Evolutionary conservation across 495 filamentous ascomycete genomes (phyloP), one percentile per base, ranked within the genome.

Genomic region (Hyaloscypha variabilis): DNA sequence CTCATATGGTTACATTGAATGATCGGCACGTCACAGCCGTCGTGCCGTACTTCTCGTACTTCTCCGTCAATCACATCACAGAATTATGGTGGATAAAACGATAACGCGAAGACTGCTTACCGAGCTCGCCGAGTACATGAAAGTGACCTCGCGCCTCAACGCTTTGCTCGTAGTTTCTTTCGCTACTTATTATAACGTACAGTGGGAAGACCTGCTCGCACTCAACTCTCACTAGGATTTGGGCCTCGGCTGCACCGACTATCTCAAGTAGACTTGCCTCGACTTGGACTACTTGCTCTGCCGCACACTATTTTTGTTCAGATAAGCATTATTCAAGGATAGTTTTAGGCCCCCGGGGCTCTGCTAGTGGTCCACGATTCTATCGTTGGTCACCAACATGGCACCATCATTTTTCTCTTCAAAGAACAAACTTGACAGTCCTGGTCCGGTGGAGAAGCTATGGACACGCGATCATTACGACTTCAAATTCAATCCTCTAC

Each of bases 321-420:
- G 52, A 55, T 55, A 55, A 55, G 52, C 52, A 26, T 55, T 23
- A 55, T 55, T 55, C 23, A 55, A 55, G 52, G 28, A 55, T 55
- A 55, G 52, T n/a, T 24, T 26, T 21, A 55, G 52, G 52, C 52
- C 26, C 52, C 52, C 5, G 23, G 19, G 23, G 52, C 19, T 23
- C 52, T 55, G 52, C 52, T 55, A 21, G 52, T 55, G n/a, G 14
- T 55, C 52, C 23, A 26, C 23, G 23, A 26, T 55, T 55, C 52
- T 55, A 55, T 55, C 10, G 52, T 55, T 55, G 52, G 52, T 55
- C 52, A 26, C 52, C 52, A 55, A 55, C 52, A 55, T 55, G 52
- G 23, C 52, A 55, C 52, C 13, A 26, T 55, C 52, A 55, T 55
- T 55, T 55, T 55, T 55, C 52, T 55, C 52, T 55, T 55, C 52